Evolutionary conservation across 371 early-diverging fungal genomes (phyloP).

Genomic region (Actinomortierella wolfii): DNA sequence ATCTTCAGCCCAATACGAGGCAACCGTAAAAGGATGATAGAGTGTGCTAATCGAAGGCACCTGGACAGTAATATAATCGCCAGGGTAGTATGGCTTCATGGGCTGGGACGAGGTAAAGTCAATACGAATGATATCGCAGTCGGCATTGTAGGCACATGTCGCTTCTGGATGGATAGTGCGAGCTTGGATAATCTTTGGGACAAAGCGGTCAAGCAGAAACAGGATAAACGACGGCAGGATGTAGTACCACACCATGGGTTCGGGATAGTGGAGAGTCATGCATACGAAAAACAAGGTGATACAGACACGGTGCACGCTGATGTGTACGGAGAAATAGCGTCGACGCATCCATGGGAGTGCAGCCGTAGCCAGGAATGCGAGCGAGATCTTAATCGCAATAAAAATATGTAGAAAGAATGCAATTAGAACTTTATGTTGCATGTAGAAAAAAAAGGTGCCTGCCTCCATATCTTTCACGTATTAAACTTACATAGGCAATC

Average conservation of each 20-base stretch:
- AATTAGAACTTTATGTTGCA: too few relatives aligned
- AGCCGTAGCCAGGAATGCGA: conserved; percentile 15
- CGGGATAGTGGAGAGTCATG: conserved; percentile 28
- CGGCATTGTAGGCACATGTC: conserved; percentile 30
- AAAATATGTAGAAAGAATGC: too few relatives aligned
- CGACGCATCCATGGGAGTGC: conserved; percentile 21
- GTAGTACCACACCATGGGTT: conserved; percentile 43
- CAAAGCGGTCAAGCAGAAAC: conserved; percentile 32
- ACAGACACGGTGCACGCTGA: conserved; percentile 19
- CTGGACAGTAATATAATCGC: conserved; percentile 38
- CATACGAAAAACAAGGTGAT: conserved; percentile 25
- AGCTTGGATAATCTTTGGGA: conserved; percentile 37
- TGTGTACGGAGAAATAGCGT: conserved; percentile 17
- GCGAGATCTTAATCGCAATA: too few relatives aligned
- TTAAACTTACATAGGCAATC: conserved; percentile 25
- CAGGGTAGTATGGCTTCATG: conserved; percentile 41
- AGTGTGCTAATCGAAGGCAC: conserved; percentile 22
- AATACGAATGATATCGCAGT: conserved; percentile 29
- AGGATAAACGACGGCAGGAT: conserved; percentile 31
- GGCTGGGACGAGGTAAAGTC: conserved; percentile 27
- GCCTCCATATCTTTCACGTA: too few relatives aligned
- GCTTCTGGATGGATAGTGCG: conserved; percentile 20
- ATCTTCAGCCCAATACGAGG: conserved; percentile 42
- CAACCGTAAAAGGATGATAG: conserved; percentile 40
- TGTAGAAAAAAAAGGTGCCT: too few relatives aligned